Evolutionary conservation across 169 alveolate genomes (phyloP).

Genomic region (Babesia bigemina): DNA sequence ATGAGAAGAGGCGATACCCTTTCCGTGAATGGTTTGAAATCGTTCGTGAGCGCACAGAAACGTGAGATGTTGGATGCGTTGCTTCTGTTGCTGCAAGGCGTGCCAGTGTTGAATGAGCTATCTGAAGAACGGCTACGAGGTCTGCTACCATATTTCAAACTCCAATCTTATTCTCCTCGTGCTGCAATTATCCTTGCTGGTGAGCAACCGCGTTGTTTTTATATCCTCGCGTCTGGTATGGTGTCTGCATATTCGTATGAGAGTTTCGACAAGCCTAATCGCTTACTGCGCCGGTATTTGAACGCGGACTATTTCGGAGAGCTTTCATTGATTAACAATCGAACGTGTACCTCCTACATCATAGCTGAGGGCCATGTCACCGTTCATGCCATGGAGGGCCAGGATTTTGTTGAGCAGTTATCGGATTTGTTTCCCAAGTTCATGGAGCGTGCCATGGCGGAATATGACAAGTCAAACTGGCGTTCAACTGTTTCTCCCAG

Average conservation of each 20-base stretch:
- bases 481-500: neutral
- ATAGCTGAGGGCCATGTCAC: conserved; percentile 77
- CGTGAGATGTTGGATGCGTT: conserved; percentile 35
- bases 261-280: conserved; percentile 61
- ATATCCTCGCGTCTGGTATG: conserved; percentile 76
- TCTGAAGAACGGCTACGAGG: conserved; percentile 30
- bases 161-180: conserved; percentile 61
- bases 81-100: conserved; percentile 46
- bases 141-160: conserved; percentile 46
- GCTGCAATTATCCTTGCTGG: conserved; percentile 77
- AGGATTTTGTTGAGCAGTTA: conserved; percentile 19
- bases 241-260: conserved; percentile 73
- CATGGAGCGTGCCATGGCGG: conserved; percentile 30
- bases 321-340: conserved; percentile 63
- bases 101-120: conserved; percentile 56
- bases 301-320: conserved; percentile 78
- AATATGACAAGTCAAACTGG: neutral
- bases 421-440: conserved; percentile 52
- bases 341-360: conserved; percentile 62
- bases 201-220: conserved; percentile 73
- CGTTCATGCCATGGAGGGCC: conserved; percentile 52
- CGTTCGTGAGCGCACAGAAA: conserved; percentile 40
- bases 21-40: too few relatives aligned
- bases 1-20: too few relatives aligned
- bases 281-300: conserved; percentile 48